Evolutionary conservation across 1,139 yeast genomes (phyloP), one percentile per base, ranked within the genome.

Genomic region (Suhomyces maxii): DNA sequence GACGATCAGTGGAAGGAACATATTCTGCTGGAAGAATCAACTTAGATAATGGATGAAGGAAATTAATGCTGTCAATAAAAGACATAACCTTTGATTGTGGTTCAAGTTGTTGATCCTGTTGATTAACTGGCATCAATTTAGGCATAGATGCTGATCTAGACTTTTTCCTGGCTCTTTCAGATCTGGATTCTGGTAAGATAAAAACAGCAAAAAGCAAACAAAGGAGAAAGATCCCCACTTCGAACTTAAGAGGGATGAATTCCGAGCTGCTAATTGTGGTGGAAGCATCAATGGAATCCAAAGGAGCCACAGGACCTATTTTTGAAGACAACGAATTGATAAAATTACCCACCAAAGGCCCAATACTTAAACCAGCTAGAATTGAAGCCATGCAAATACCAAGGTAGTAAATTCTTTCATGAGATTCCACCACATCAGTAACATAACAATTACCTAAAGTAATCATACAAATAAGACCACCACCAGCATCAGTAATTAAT

Each of bases 401-500:
- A 51, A 86, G 67, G 1, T 76, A 68, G 43, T 77, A 76, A 13
- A 81, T 77, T 48, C 93, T 65, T 43, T 76, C 68, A 32, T 68
- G 69, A 1, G 84, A 76, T 12, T 79, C 82, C 11, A 80, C 82
- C 40, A 84, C 79, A 63, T 87, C 95, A 5, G 86, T 71, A 28
- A 85, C 71, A 56, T 85, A 86, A 41, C 88, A 76, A 53, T 79
- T 79, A 12, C 77, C 65, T 30, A 85, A 59, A n/a, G 84, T 75
- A 42, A 80, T 58, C 38, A 82, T 50, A 11, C 82, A 69, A 44
- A 76, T 58, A 1, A 73, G 37, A 0, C 86, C 82, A 23, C 95
- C 95, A n/a, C 81, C 75, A 2, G 73, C 42, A 34, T 80, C 76
- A 34, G 75, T 74, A 6, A 82, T 36, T 3, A 74, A 48, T 8